Evolutionary conservation across 2,329 filamentous ascomycete species (phyloP).

Genomic region (Botrytis tulipae): DNA sequence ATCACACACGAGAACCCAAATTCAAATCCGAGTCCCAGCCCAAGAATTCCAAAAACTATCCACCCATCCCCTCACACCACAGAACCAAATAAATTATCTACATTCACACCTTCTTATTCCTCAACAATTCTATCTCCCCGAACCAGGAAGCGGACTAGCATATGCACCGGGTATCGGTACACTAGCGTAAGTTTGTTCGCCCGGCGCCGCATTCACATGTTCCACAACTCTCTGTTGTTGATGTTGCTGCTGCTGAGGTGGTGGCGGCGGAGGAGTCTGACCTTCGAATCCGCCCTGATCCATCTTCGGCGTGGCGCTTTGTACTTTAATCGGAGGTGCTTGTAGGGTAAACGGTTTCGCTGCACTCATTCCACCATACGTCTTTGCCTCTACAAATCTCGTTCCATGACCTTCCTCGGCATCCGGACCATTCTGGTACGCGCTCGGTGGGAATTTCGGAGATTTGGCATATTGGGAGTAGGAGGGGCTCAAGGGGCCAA

Average conservation of each 20-base stretch:
- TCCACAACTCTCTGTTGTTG: slow-evolving; percentile 48
- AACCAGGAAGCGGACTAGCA: slow-evolving; percentile 48
- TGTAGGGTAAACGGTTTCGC: slow-evolving; percentile 78
- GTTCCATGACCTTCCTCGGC: slow-evolving; percentile 49
- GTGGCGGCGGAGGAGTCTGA: slow-evolving; percentile 26
- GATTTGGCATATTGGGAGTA: slow-evolving; percentile 44
- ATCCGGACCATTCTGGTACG: slow-evolving; percentile 53
- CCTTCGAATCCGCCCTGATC: slow-evolving; percentile 62
- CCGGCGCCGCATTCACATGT: slow-evolving; percentile 68
- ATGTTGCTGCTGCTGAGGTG: slow-evolving; percentile 20
- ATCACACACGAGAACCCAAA: neutral
- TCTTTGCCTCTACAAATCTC: slow-evolving; percentile 57
- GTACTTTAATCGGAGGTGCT: slow-evolving; percentile 76
- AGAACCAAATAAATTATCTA: slow-evolving; percentile 1
- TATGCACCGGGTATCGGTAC: slow-evolving; percentile 92
- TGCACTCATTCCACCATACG: slow-evolving; percentile 46
- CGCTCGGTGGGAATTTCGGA: slow-evolving; percentile 58
- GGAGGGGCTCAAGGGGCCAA: slow-evolving; percentile 66
- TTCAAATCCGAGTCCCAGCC: neutral
- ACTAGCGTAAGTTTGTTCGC: slow-evolving; percentile 79
- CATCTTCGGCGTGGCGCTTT: slow-evolving; percentile 67
- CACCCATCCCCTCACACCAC: neutral
- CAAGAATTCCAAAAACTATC: neutral
- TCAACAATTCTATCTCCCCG: slow-evolving; percentile 32
- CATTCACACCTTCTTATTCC: neutral